Percentiles rank a stretch among this genome's conserved stretches.
Conservation (phyloP, 1,139 yeast genomes). For the Candida sp. region DNA sequence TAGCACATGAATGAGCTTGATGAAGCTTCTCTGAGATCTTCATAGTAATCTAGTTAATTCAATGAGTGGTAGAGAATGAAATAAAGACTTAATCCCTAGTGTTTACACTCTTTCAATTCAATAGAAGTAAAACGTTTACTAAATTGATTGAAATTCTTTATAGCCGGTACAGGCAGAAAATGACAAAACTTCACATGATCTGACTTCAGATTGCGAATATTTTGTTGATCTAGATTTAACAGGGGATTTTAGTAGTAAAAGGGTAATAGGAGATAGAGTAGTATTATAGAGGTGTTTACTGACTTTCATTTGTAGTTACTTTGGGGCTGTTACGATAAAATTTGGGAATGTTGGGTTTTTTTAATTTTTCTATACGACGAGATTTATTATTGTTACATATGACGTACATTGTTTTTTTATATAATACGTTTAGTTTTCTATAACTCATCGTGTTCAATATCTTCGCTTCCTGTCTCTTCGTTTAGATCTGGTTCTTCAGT, state of each 20-base stretch:
- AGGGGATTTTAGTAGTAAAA: neutral
- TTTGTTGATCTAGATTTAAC: neutral
- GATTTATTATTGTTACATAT: no score
- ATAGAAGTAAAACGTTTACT: neutral
- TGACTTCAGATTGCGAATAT: neutral
- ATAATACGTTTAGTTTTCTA: neutral
- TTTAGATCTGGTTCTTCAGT: neutral
- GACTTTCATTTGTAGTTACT: neutral
- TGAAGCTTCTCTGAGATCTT: conserved; percentile 51
- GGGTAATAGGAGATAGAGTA: neutral
- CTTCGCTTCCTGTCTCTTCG: neutral
- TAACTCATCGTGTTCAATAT: conserved; percentile 9
- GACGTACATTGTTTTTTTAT: no score
- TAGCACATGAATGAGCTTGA: conserved; percentile 42
- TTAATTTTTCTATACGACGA: neutral
- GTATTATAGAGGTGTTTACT: neutral
- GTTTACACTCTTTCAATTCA: no score
- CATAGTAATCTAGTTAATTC: conserved; percentile 23
- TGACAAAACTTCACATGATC: neutral
- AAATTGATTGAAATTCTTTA: neutral
- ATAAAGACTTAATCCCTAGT: no score
- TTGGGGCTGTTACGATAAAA: neutral
- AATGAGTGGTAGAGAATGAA: neutral
- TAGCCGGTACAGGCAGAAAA: neutral
- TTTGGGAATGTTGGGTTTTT: neutral